A percentile compares a stretch with the other conserved stretches of the same genome.
phyloP scores from a whole-genome alignment of 768 basidiomycete species.

The Kwoniella dendrophila region DNA sequence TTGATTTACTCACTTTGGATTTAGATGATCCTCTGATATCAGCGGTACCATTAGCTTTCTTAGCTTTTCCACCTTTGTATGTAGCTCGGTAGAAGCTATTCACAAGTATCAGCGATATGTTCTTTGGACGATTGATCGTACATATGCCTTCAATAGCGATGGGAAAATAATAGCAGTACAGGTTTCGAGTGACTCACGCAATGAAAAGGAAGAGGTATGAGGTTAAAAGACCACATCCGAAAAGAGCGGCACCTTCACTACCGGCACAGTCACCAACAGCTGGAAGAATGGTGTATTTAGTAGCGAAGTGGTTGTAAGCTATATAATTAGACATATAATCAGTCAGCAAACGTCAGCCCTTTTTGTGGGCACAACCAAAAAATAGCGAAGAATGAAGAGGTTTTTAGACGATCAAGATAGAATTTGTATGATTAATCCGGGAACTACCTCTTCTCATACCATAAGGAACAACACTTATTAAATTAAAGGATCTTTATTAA shows the following conservation, averaged over 20 bases:
- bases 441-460: neutral
- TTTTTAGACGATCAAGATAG: conserved; percentile 47
- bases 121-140: too few species aligned
- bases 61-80: conserved; percentile 48
- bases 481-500: neutral
- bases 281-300: conserved; percentile 65
- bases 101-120: neutral
- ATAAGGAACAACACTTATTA: neutral
- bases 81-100: conserved; percentile 56
- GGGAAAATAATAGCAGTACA: neutral
- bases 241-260: conserved; percentile 79
- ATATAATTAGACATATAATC: conserved; percentile 1
- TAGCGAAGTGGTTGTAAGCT: conserved; percentile 80
- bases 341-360: conserved; percentile 21
- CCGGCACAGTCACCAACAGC: conserved; percentile 80
- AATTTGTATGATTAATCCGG: conserved; percentile 1
- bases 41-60: conserved; percentile 33
- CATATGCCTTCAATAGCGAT: neutral
- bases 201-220: conserved; percentile 93
- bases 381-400: conserved; percentile 7
- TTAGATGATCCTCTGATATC: conserved; percentile 46
- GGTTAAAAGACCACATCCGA: conserved; percentile 84
- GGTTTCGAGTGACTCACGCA: conserved; percentile 56
- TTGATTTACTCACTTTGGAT: conserved; percentile 44
- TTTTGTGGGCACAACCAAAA: conserved; percentile 30